These are phyloP conservation scores for Ustulina deusta DNA, from an alignment of 2,329 filamentous ascomycete species.

Conservation along the genomic window DNA sequence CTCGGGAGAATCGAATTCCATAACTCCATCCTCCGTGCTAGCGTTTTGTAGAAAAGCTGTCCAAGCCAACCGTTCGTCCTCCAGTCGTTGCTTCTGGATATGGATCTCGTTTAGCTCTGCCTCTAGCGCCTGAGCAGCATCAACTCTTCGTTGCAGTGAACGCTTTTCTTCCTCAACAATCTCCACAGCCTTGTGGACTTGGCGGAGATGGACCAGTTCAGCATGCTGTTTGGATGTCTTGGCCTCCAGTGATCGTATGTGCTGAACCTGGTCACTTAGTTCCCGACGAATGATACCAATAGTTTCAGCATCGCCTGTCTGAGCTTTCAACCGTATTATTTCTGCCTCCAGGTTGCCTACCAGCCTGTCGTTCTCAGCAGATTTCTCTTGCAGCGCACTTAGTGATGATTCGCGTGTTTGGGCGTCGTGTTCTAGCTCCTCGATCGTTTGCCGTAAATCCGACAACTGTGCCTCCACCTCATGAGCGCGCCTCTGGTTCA, in stretches of 20 bases:
- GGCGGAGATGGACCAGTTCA: slow-evolving; percentile 85
- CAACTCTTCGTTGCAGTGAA: slow-evolving; percentile 80
- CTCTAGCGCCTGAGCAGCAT: slow-evolving; percentile 79
- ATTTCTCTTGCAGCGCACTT: slow-evolving; percentile 72
- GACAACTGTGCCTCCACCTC: slow-evolving; percentile 67
- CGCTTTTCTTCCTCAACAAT: slow-evolving; percentile 96
- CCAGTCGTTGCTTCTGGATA: slow-evolving; percentile 85
- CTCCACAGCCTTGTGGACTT: slow-evolving; percentile 87
- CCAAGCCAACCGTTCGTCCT: slow-evolving; percentile 91
- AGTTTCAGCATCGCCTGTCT: slow-evolving; percentile 87
- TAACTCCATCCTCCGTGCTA: slow-evolving; percentile 66
- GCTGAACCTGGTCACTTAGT: slow-evolving; percentile 89
- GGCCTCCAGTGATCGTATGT: slow-evolving; percentile 86
- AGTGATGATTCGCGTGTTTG: slow-evolving; percentile 67
- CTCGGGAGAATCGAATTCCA: slow-evolving; percentile 89
- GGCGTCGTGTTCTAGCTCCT: slow-evolving; percentile 71
- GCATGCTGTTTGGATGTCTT: slow-evolving; percentile 81
- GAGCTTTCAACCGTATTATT: slow-evolving; percentile 84
- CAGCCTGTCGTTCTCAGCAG: slow-evolving; percentile 76
- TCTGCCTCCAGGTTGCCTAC: slow-evolving; percentile 84
- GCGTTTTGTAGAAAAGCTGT: slow-evolving; percentile 83
- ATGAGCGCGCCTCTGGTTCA: slow-evolving; percentile 65
- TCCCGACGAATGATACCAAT: slow-evolving; percentile 87
- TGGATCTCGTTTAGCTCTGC: slow-evolving; percentile 82
- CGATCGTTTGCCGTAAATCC: slow-evolving; percentile 60